These are phyloP conservation scores for Aspergillus costaricaensis DNA, from an alignment of 2,329 filamentous ascomycete species.

Conservation along the genomic window DNA sequence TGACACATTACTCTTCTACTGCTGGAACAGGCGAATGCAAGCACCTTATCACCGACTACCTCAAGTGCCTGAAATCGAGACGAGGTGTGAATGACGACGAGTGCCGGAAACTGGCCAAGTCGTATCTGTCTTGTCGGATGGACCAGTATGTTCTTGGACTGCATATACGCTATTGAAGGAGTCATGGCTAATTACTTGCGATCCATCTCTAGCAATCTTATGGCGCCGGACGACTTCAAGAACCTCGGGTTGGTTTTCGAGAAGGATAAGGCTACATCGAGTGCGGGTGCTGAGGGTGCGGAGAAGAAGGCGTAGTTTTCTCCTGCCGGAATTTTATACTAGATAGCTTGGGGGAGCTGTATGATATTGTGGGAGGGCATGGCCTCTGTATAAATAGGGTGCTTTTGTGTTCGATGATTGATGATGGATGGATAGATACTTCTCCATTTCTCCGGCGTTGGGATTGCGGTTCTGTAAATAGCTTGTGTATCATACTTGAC, in stretches of 20 bases:
- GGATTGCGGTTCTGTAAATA: slow-evolving; percentile 1
- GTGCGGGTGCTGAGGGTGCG: background rate
- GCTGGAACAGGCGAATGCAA: slow-evolving; percentile 78
- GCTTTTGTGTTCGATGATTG: background rate
- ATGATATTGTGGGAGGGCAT: slow-evolving; percentile 9
- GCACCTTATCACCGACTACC: slow-evolving; percentile 78
- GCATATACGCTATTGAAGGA: too few species aligned
- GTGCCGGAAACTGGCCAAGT: slow-evolving; percentile 82
- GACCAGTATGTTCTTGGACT: slow-evolving; percentile 66
- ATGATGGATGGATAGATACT: background rate
- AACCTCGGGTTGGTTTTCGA: slow-evolving; percentile 79
- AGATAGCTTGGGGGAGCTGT: background rate
- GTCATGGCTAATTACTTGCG: background rate
- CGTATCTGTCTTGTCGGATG: slow-evolving; percentile 90
- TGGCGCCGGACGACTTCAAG: slow-evolving; percentile 93
- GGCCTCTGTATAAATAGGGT: background rate
- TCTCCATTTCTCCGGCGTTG: slow-evolving; percentile 6
- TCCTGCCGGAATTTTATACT: background rate
- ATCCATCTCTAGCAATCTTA: slow-evolving; percentile 69
- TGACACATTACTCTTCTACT: background rate
- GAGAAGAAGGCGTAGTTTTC: background rate
- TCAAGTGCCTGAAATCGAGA: slow-evolving; percentile 81
- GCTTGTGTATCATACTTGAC: background rate
- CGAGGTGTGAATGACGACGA: slow-evolving; percentile 82
- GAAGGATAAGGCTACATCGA: slow-evolving; percentile 24